These are phyloP conservation scores for Prunus yedoensis DNA, from an alignment of 331 rosid genomes.

Conservation along the genomic window DNA sequence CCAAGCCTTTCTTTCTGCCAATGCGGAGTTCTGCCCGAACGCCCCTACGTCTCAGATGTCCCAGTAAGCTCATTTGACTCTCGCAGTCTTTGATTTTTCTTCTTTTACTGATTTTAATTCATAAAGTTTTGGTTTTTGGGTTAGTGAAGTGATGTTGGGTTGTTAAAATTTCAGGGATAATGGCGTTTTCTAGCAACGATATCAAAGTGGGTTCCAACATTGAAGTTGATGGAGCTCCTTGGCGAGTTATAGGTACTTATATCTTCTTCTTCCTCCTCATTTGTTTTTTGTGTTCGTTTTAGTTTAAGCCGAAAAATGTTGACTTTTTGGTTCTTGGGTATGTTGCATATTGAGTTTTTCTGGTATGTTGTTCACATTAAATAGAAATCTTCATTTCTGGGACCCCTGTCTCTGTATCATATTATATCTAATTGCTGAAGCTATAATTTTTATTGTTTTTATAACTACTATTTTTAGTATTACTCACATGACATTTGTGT, in stretches of 20 bases:
- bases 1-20: constrained; percentile 33
- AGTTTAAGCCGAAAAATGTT: not conserved
- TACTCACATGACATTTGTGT: not conserved
- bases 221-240: constrained; percentile 89
- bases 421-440: not conserved
- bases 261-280: not conserved
- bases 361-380: not conserved
- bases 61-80: constrained; percentile 32
- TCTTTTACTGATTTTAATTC: not conserved
- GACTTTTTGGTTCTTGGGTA: not conserved
- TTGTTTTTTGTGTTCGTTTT: not conserved
- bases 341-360: not conserved
- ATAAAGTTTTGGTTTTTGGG: not conserved
- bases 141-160: not conserved
- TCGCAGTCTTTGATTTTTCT: not conserved
- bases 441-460: not conserved
- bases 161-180: constrained; percentile 42
- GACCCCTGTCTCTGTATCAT: not conserved
- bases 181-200: constrained; percentile 75
- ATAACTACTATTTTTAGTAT: not conserved
- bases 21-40: constrained; percentile 19
- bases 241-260: constrained; percentile 66
- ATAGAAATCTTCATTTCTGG: not conserved
- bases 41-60: constrained; percentile 27
- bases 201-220: constrained; percentile 78